A percentile compares a stretch with the other conserved stretches of the same genome.
These are phyloP conservation scores for Hypoxylon rubiginosum DNA, from an alignment of 2,329 filamentous ascomycete genomes.

Conservation along the genomic window DNA sequence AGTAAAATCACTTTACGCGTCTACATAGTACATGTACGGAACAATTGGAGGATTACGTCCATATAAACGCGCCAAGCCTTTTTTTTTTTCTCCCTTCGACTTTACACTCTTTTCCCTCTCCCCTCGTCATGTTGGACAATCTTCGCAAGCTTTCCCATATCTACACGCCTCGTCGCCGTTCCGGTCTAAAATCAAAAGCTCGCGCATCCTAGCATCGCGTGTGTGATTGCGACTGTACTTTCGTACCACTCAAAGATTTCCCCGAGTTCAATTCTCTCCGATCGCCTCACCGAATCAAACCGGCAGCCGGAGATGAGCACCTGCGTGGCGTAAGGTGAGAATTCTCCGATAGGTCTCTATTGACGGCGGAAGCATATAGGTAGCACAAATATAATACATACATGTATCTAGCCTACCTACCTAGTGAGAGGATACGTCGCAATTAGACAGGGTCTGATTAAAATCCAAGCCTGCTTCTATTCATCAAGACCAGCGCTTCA, in stretches of 20 bases:
- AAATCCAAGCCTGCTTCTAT: conserved; percentile 14
- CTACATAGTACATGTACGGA: conserved; percentile 12
- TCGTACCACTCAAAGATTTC: conserved; percentile 17
- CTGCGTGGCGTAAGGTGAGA: conserved; percentile 18
- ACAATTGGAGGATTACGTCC: conserved; percentile 8
- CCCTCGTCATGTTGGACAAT: conserved; percentile 21
- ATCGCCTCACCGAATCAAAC: conserved; percentile 27
- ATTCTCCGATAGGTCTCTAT: conserved; percentile 29
- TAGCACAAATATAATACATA: conserved; percentile 3
- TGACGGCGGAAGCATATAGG: conserved; percentile 5
- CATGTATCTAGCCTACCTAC: conserved; percentile 2
- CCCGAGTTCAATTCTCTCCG: conserved; percentile 27
- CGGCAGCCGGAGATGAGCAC: conserved; percentile 31
- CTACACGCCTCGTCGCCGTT: conserved; percentile 26
- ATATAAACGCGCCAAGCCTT: conserved; percentile 39
- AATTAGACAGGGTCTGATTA: conserved; percentile 22
- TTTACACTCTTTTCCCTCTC: conserved; percentile 12
- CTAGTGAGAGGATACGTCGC: conserved; percentile 6
- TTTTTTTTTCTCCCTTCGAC: conserved; percentile 5
- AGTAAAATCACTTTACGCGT: conserved; percentile 32
- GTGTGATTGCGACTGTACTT: neutral
- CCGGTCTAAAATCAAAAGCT: conserved; percentile 9
- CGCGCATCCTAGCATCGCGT: conserved; percentile 5
- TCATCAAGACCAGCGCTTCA: conserved; percentile 8
- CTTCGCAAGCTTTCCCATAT: conserved; percentile 29